Conservation (phyloP, 164 flowering plant genomes). For the Aristolochia fimbriata region DNA sequence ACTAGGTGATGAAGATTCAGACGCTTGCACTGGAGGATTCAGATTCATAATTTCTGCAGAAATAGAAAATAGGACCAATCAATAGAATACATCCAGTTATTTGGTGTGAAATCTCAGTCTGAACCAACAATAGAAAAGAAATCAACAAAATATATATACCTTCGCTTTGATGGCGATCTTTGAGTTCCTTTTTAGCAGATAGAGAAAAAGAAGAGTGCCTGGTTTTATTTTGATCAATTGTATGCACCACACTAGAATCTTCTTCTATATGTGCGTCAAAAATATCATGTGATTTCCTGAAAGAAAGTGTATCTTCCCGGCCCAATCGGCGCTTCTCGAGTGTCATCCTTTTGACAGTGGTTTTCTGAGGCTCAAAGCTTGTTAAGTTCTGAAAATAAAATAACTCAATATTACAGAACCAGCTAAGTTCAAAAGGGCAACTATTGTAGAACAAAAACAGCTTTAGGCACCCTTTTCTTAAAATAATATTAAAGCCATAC, state of each 20-base stretch:
- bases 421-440: too few relatives aligned
- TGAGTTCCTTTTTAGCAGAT: slow-evolving; percentile 14
- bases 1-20: slow-evolving; percentile 19
- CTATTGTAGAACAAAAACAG: too few relatives aligned
- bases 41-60: slow-evolving; percentile 24
- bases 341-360: slow-evolving; percentile 65
- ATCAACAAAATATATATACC: not conserved
- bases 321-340: slow-evolving; percentile 29
- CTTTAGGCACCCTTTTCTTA: too few relatives aligned
- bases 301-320: slow-evolving; percentile 19
- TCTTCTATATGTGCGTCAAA: slow-evolving; percentile 16
- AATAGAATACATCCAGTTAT: not conserved
- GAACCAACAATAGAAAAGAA: not conserved
- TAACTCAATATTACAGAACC: not conserved
- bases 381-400: slow-evolving; percentile 53
- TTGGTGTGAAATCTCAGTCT: too few relatives aligned
- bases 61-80: not conserved
- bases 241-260: slow-evolving; percentile 12
- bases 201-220: slow-evolving; percentile 4
- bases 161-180: not conserved
- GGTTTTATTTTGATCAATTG: slow-evolving; percentile 1
- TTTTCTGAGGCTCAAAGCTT: slow-evolving; percentile 70
- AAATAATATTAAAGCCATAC: too few relatives aligned
- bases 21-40: slow-evolving; percentile 15
- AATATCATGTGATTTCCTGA: slow-evolving; percentile 14